A percentile compares a stretch with the other conserved stretches of the same genome.
Conservation (phyloP, 768 basidiomycete genomes). For the Punctularia strigosozonata region DNA sequence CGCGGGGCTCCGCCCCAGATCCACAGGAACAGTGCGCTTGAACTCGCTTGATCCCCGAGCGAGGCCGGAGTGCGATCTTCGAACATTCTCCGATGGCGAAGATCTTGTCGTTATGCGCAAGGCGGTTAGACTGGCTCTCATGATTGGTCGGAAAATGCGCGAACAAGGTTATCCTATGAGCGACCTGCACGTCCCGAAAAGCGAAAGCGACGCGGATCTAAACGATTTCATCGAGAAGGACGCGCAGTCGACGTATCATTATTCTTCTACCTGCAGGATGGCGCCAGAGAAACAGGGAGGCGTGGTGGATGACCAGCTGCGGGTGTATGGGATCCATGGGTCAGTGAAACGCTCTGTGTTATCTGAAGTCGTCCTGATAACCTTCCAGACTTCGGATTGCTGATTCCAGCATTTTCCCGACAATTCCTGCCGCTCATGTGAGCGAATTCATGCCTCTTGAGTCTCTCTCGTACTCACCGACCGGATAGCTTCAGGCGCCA, state of each 20-base stretch:
- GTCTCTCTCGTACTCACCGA: no score
- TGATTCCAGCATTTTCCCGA: no score
- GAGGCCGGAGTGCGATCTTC: slow-evolving; percentile 19
- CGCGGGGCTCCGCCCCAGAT: slow-evolving; percentile 15
- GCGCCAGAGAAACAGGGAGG: no score
- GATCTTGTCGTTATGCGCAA: slow-evolving; percentile 18
- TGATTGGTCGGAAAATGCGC: slow-evolving; percentile 14
- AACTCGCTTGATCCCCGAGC: slow-evolving; percentile 18
- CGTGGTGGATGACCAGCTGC: no score
- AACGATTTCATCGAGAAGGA: slow-evolving; percentile 17
- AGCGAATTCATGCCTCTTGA: no score
- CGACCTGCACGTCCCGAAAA: slow-evolving; percentile 15
- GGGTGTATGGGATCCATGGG: no score
- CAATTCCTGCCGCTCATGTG: no score
- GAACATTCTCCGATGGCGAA: slow-evolving; percentile 13
- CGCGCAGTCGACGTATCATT: slow-evolving; percentile 21
- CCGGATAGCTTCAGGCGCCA: no score
- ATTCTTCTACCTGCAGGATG: slow-evolving; percentile 27
- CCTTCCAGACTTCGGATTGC: no score
- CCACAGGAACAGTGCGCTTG: slow-evolving; percentile 16
- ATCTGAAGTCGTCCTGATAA: no score
- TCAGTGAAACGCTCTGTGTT: no score
- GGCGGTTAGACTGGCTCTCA: slow-evolving; percentile 12
- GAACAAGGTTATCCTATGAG: slow-evolving; percentile 14
- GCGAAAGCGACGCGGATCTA: slow-evolving; percentile 18